A percentile compares a stretch with the other conserved stretches of the same genome.
phyloP scores from a whole-genome alignment of 176 grass and related monocot species.

The Avena eriantha region DNA sequence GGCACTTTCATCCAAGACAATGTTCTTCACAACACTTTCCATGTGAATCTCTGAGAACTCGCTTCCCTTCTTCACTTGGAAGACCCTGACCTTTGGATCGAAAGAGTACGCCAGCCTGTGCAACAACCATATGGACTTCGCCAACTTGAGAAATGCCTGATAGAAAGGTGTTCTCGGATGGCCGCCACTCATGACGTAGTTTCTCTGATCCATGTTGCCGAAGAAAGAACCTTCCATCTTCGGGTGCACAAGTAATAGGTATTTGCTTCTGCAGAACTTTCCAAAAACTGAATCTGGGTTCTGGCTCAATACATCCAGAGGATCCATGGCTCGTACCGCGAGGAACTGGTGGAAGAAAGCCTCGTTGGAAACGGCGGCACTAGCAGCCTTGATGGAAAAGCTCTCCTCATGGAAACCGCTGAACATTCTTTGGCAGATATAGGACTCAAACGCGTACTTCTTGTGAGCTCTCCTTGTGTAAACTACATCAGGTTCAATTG shows the following conservation, averaged over 20 bases:
- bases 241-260: conserved; percentile 78
- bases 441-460: conserved; percentile 91
- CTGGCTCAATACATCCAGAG: conserved; percentile 91
- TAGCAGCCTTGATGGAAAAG: conserved; percentile 66
- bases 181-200: conserved; percentile 81
- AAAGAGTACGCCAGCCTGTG: conserved; percentile 81
- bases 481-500: conserved; percentile 67
- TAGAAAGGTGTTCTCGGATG: conserved; percentile 98
- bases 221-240: conserved; percentile 97
- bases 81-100: conserved; percentile 71
- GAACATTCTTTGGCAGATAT: conserved; percentile 94
- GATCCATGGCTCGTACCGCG: conserved; percentile 85
- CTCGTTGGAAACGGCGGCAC: conserved; percentile 60
- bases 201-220: conserved; percentile 88
- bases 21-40: conserved; percentile 79
- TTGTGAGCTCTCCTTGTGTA: conserved; percentile 86
- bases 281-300: conserved; percentile 83
- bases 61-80: conserved; percentile 71
- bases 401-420: conserved; percentile 89
- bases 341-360: conserved; percentile 91
- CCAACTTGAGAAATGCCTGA: conserved; percentile 87
- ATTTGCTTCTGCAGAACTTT: conserved; percentile 89
- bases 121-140: conserved; percentile 86
- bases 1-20: conserved; percentile 56
- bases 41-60: conserved; percentile 89